Conservation (phyloP, 140 eudicot species). For the Bidens hawaiensis region DNA sequence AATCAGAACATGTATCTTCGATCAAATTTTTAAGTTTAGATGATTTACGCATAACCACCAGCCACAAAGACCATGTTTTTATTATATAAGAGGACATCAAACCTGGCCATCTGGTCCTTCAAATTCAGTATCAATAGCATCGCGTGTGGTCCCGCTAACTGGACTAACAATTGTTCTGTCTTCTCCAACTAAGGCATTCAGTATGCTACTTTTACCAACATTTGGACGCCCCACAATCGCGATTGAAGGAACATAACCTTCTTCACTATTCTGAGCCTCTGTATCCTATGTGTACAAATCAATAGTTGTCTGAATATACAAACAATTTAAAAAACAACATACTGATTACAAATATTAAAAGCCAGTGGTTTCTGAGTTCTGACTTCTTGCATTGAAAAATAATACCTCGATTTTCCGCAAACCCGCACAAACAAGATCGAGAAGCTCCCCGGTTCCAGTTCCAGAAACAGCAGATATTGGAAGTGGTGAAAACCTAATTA, state of each 20-base stretch:
- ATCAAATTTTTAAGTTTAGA: background rate
- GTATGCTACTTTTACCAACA: slow-evolving; percentile 94
- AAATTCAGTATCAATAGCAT: slow-evolving; percentile 96
- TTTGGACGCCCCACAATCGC: slow-evolving; percentile 96
- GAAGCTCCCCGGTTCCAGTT: slow-evolving; percentile 95
- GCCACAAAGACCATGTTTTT: slow-evolving; percentile 2
- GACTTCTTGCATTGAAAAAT: slow-evolving; percentile 6
- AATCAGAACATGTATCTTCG: background rate
- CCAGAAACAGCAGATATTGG: slow-evolving; percentile 96
- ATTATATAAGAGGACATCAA: slow-evolving; percentile 15
- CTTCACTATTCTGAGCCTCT: slow-evolving; percentile 47
- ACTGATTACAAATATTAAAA: slow-evolving; percentile 8
- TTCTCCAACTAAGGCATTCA: slow-evolving; percentile 95
- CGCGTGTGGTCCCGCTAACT: slow-evolving; percentile 98
- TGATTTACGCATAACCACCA: background rate
- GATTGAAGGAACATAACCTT: slow-evolving; percentile 68
- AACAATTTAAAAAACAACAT: background rate
- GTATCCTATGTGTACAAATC: slow-evolving; percentile 46
- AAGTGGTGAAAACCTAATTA: slow-evolving; percentile 63
- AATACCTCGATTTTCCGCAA: slow-evolving; percentile 56
- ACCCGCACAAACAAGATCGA: slow-evolving; percentile 72
- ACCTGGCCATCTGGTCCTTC: slow-evolving; percentile 97
- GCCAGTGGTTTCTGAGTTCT: slow-evolving; percentile 7
- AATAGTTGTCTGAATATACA: slow-evolving; percentile 13
- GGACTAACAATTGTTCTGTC: slow-evolving; percentile 98